Base-by-base conservation (phyloP, 192 early-diverging fungal genomes). In the Helicostylum pulchrum region DNA sequence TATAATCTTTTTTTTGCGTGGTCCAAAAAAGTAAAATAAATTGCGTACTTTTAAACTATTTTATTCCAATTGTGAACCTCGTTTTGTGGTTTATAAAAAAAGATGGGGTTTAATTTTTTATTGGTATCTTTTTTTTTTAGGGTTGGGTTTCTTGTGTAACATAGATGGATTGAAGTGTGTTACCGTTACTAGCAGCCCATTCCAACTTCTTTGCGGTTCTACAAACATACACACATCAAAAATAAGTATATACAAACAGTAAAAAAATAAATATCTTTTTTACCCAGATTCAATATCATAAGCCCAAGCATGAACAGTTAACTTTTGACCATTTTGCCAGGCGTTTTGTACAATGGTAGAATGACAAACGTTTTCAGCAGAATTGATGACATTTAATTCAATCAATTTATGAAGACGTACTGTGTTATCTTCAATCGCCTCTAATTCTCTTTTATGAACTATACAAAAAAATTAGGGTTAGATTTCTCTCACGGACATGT, bases 281-380 rank as follows among this genome's bases (percentile, higher is more conserved):
- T 59, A 59, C 36, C 89, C 89, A 7, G 68, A 77, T 47, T 80
- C 68, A 31, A 91, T 76, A 76, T 87, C 81, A 64, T 88, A 84
- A 49, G 84, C 84, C 89, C 86, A 89, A 49, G 87, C 89, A 68
- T 91, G 89, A 9, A 91, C 77, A 53, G 83, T 79, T 20, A 97
- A 64, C 64, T 85, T 73, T 65, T 85, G 89, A 49, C 89, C 91
- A 23, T 78, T 68, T 26, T 72, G 70, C 93, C 93, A 95, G 0
- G 94, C 94, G 65, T 88, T 86, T 58, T 90, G 90, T 45, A 97
- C 86, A 54, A 91, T 85, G 9, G 83, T 81, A n/a, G 89, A 90
- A 56, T 87, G 76, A 51, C 79, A 78, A 9, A 95, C 83, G 57
- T 88, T 91, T 45, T 77, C 49, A 17, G 88, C 91, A 52, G 82